Conservation (phyloP, 2,329 filamentous ascomycete genomes). For the Scedosporium minutisporum region DNA sequence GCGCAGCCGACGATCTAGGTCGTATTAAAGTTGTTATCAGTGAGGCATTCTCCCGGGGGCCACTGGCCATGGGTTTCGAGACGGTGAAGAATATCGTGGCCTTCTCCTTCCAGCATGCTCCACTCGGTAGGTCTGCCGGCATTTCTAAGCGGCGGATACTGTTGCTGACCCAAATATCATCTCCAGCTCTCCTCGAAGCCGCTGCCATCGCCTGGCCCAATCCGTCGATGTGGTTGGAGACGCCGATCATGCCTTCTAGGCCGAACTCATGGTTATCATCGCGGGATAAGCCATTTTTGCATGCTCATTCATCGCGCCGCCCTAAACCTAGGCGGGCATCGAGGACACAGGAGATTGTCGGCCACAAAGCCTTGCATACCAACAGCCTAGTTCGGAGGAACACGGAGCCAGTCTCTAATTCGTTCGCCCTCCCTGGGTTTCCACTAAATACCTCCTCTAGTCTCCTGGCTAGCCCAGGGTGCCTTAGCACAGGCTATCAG, state of each 20-base stretch:
- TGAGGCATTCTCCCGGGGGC: slow-evolving; percentile 57
- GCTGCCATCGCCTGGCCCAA: slow-evolving; percentile 76
- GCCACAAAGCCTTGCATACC: neutral
- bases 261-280: neutral
- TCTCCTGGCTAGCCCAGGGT: neutral
- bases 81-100: slow-evolving; percentile 62
- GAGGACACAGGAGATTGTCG: neutral
- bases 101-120: slow-evolving; percentile 81
- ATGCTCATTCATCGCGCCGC: neutral
- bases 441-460: neutral
- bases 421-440: neutral
- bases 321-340: neutral
- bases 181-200: slow-evolving; percentile 56
- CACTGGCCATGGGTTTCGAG: slow-evolving; percentile 45
- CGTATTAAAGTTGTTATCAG: slow-evolving; percentile 69
- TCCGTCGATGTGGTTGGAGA: slow-evolving; percentile 50
- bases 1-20: slow-evolving; percentile 58
- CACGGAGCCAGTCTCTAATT: neutral
- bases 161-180: neutral
- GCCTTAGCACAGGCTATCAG: neutral
- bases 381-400: neutral
- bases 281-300: neutral
- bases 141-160: neutral
- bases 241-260: neutral
- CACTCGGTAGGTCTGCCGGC: slow-evolving; percentile 46